Percentiles rank a stretch among this genome's conserved stretches.
These are phyloP conservation scores for Chrysanthemum makinoi DNA, from an alignment of 129 eudicot species.

Conservation along the genomic window DNA sequence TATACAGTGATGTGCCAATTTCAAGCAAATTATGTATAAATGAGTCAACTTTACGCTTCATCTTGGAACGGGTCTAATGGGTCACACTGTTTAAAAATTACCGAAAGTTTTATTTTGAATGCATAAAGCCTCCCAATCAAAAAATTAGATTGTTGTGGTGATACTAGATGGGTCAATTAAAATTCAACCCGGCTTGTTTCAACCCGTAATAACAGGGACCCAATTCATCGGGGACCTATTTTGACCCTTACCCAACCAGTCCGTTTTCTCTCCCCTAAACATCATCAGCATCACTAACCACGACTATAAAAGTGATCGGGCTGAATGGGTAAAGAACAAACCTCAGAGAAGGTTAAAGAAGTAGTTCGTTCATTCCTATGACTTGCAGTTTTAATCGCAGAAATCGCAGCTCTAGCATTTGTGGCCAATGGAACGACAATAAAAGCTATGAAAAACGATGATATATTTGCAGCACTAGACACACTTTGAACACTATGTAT, in stretches of 20 bases:
- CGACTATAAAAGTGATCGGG: not conserved
- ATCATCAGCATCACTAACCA: not conserved
- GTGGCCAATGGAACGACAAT: slow-evolving; percentile 68
- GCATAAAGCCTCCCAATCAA: too few relatives aligned
- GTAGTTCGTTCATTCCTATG: slow-evolving; percentile 39
- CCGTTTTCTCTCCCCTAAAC: not conserved
- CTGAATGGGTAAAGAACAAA: slow-evolving; percentile 26
- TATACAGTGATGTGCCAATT: not conserved
- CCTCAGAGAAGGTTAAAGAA: slow-evolving; percentile 84
- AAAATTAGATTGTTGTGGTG: too few relatives aligned
- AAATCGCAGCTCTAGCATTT: slow-evolving; percentile 56
- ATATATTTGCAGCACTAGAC: slow-evolving; percentile 47
- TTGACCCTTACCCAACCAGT: not conserved
- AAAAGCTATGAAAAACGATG: slow-evolving; percentile 64
- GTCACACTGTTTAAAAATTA: too few relatives aligned
- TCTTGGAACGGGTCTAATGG: too few relatives aligned
- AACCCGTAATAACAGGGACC: too few relatives aligned
- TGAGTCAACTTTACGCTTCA: too few relatives aligned
- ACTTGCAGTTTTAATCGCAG: slow-evolving; percentile 48
- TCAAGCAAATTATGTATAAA: too few relatives aligned
- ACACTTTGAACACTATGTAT: slow-evolving; percentile 57
- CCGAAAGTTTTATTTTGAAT: too few relatives aligned
- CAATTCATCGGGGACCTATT: not conserved
- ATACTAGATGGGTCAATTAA: too few relatives aligned
- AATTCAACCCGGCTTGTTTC: too few relatives aligned